These are phyloP conservation scores for Houttuynia cordata DNA, from an alignment of 164 flowering plant species.

Conservation along the genomic window DNA sequence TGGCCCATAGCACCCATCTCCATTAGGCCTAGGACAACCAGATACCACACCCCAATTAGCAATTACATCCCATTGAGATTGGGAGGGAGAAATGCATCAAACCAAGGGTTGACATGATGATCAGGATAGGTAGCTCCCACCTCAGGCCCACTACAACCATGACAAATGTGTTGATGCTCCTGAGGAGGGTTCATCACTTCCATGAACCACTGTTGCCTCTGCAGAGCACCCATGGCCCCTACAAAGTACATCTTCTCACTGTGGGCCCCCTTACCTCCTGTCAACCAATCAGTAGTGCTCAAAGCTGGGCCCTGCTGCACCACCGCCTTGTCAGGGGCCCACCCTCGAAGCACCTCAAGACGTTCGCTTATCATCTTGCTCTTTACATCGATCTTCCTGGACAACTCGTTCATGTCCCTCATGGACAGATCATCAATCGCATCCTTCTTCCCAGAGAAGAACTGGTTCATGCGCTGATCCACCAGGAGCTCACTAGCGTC, in stretches of 20 bases:
- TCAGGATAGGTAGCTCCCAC: not conserved
- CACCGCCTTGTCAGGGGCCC: not conserved
- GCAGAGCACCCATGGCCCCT: constrained; percentile 6
- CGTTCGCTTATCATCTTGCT: constrained; percentile 16
- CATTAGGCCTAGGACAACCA: no score
- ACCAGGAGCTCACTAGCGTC: constrained; percentile 43
- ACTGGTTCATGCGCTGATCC: constrained; percentile 26
- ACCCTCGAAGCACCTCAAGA: not conserved
- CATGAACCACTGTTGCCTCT: constrained; percentile 13
- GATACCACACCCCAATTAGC: no score
- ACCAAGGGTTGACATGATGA: no score
- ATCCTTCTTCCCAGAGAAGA: constrained; percentile 19
- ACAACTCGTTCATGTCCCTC: constrained; percentile 34
- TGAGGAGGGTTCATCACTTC: constrained; percentile 8
- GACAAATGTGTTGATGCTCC: not conserved
- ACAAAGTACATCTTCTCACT: not conserved
- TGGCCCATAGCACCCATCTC: no score
- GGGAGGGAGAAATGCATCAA: no score
- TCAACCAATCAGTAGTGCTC: not conserved
- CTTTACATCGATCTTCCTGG: constrained; percentile 31
- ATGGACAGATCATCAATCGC: constrained; percentile 12
- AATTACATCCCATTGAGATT: no score
- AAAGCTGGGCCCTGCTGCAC: not conserved
- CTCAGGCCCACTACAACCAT: not conserved
- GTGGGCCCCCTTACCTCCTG: not conserved